Conservation (phyloP, 140 eudicot genomes). For the Oenanthe javanica region DNA sequence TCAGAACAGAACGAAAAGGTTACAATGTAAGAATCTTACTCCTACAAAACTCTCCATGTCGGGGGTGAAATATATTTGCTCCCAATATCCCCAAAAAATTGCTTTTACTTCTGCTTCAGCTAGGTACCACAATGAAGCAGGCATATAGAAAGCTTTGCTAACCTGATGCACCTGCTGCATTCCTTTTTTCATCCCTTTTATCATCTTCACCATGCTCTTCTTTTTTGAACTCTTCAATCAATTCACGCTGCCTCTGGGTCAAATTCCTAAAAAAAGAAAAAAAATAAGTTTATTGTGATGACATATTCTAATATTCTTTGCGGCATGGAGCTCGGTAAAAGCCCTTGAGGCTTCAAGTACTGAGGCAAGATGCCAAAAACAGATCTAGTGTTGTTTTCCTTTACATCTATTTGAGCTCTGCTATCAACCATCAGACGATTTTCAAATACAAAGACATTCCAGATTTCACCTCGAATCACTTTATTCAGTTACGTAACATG, state of each 20-base stretch:
- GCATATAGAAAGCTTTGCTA: background rate
- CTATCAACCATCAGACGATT: background rate
- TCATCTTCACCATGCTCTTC: conserved; percentile 63
- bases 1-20: conserved; percentile 3
- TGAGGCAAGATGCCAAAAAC: background rate
- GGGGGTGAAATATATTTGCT: conserved; percentile 3
- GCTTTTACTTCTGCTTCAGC: background rate
- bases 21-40: background rate
- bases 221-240: conserved; percentile 72
- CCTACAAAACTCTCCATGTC: conserved; percentile 11
- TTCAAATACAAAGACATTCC: background rate
- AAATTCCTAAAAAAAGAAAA: conserved; percentile 4
- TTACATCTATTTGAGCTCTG: background rate
- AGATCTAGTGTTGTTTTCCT: background rate
- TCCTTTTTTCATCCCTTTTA: conserved; percentile 34
- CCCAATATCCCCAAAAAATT: background rate
- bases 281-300: too few relatives aligned
- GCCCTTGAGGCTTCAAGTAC: background rate
- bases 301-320: background rate
- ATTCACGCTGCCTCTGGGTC: conserved; percentile 65
- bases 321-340: background rate
- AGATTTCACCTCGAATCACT: background rate
- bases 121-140: background rate
- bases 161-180: conserved; percentile 8
- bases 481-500: background rate